Base-by-base conservation (phyloP, 2,329 filamentous ascomycete genomes). In the Fusarium gaditjirri region DNA sequence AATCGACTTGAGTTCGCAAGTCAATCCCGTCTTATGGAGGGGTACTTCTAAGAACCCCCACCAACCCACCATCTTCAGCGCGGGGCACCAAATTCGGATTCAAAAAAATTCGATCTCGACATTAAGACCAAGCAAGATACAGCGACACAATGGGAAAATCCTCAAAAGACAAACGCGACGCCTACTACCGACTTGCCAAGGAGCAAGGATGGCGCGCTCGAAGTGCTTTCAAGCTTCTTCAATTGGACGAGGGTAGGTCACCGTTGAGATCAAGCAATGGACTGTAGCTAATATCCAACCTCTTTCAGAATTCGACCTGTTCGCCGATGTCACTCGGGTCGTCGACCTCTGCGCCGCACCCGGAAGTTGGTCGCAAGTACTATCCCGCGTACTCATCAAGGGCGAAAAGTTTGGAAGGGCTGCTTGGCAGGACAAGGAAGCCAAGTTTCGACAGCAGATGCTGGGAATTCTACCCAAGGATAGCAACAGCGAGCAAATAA, bases 201-300 rank as follows among this genome's bases (percentile, higher is more conserved):
- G 96, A 99, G 82, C 96, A 99, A 86, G 97, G 97, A 72, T 99
- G 96, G 95, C 93, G 96, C 39, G 96, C 96, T 33, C 90, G 96
- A 64, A 97, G 94, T 74, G 96, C 96, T 13, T 99, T 98, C 86
- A 99, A 99, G 83, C 89, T 99, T 29, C 90, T 99, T 17, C 96
- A 99, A 82, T 90, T 99, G 29, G 95, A 99, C 81, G 94, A 92
- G 84, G 90, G 90, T 90, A 65, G 67, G 77, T 66, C 39, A 35
- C 31, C 36, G 21, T 2, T 5, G 27, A 14, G 8, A 27, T 17
- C 8, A 49, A 38, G 4, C 6, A 41, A 39, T n/a, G 14, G 49
- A 29, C 43, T 46, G 17, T 43, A 43, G 61, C 55, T 77, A 59
- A 72, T 19, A 19, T 12, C 42, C 3, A 29, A 2, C 27, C 7